Conservation (phyloP, 73 alveolate species). For the Urostyla sp. region DNA sequence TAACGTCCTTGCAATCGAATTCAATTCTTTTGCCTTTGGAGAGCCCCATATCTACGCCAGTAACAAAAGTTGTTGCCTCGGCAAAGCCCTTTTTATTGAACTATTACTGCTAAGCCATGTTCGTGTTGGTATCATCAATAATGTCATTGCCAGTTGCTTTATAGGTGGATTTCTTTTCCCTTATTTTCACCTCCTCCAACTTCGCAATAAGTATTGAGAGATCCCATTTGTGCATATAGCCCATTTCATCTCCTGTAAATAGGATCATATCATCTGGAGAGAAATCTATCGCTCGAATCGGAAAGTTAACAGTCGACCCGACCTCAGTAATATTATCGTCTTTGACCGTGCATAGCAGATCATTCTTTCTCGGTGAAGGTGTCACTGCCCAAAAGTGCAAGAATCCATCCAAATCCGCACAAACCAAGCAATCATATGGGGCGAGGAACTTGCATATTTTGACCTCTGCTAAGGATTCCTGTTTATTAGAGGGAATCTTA, state of each 20-base stretch:
- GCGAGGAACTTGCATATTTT: slow-evolving; percentile 90
- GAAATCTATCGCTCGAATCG: slow-evolving; percentile 92
- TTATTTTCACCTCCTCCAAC: slow-evolving; percentile 70
- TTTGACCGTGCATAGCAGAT: slow-evolving; percentile 77
- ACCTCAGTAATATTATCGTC: slow-evolving; percentile 87
- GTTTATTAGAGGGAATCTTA: slow-evolving; percentile 25
- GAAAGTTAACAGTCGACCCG: slow-evolving; percentile 87
- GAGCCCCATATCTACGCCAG: slow-evolving; percentile 70
- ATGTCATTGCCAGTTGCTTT: slow-evolving; percentile 65
- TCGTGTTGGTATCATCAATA: slow-evolving; percentile 50
- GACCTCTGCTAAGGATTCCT: slow-evolving; percentile 69
- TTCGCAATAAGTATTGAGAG: slow-evolving; percentile 76
- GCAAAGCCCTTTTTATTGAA: slow-evolving; percentile 44
- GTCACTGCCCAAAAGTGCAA: slow-evolving; percentile 93
- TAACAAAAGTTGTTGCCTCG: slow-evolving; percentile 73
- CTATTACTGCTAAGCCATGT: slow-evolving; percentile 46
- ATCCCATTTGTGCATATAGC: slow-evolving; percentile 95
- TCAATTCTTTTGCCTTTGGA: slow-evolving; percentile 68
- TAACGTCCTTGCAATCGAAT: slow-evolving; percentile 64
- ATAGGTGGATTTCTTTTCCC: slow-evolving; percentile 59
- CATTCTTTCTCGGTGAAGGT: slow-evolving; percentile 85
- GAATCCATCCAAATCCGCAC: slow-evolving; percentile 92
- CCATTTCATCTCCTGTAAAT: slow-evolving; percentile 97
- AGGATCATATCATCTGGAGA: slow-evolving; percentile 81
- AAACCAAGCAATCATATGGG: slow-evolving; percentile 84